Conservation (phyloP, 1,284 basidiomycete genomes). For the Veloboletus limbatus region DNA sequence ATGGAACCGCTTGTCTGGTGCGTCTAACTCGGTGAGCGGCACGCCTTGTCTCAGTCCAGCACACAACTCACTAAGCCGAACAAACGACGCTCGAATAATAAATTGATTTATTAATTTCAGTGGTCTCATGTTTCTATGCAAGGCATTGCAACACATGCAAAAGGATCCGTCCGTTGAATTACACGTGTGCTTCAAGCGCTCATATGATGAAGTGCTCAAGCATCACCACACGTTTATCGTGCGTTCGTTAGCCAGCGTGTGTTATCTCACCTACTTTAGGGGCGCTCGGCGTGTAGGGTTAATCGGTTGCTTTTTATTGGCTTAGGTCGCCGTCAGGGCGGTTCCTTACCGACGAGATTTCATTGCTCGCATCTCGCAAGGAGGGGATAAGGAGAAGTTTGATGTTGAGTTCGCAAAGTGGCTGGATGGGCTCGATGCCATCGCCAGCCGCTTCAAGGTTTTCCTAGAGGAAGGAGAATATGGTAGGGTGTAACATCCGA, state of each 20-base stretch:
- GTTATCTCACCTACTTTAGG: constrained; percentile 34
- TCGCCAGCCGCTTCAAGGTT: constrained; percentile 63
- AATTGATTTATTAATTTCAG: constrained; percentile 11
- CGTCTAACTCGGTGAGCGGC: constrained; percentile 72
- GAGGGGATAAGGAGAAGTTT: constrained; percentile 75
- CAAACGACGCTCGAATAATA: constrained; percentile 5
- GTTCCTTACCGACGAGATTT: constrained; percentile 88
- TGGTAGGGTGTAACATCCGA: constrained; percentile 47
- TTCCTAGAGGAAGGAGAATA: constrained; percentile 70
- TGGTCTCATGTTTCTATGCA: constrained; percentile 34
- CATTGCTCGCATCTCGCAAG: constrained; percentile 81
- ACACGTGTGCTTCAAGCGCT: constrained; percentile 78
- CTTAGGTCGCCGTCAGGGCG: constrained; percentile 88
- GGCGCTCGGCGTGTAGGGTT: neutral
- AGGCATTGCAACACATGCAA: constrained; percentile 76
- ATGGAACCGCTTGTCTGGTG: constrained; percentile 66
- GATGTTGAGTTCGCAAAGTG: constrained; percentile 74
- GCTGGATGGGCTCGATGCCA: constrained; percentile 73
- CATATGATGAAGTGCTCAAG: constrained; percentile 82
- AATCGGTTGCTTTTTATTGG: constrained; percentile 3
- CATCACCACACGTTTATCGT: constrained; percentile 86
- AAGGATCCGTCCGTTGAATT: constrained; percentile 71
- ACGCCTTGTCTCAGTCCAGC: constrained; percentile 10
- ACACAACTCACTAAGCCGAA: constrained; percentile 7
- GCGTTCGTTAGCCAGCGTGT: constrained; percentile 78